These are phyloP conservation scores for Globisporangium nodosum DNA, from an alignment of 352 stramenopile genomes.

Conservation along the genomic window DNA sequence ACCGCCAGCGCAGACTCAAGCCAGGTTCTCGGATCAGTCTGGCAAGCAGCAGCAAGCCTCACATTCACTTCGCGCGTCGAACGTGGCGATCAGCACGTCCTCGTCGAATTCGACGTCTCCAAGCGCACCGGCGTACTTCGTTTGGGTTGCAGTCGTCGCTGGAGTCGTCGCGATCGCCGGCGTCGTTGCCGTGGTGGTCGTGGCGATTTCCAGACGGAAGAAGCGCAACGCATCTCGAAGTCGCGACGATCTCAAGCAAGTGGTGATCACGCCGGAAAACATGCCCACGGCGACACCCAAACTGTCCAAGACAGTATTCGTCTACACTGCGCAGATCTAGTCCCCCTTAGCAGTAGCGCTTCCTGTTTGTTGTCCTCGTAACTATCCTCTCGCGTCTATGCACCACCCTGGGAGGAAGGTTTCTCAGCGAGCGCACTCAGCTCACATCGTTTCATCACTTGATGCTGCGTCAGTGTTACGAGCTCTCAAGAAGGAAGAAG, in stretches of 20 bases:
- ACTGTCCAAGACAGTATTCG: constrained; percentile 30
- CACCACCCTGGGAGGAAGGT: too few relatives aligned
- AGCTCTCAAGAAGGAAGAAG: too few relatives aligned
- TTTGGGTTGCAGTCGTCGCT: constrained; percentile 13
- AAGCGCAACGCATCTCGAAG: not conserved
- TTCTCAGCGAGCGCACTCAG: too few relatives aligned
- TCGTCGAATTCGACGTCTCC: constrained; percentile 15
- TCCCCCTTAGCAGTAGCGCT: too few relatives aligned
- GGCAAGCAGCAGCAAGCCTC: not conserved
- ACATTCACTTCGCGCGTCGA: not conserved
- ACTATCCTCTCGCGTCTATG: too few relatives aligned
- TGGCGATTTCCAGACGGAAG: constrained; percentile 9
- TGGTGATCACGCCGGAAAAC: constrained; percentile 39
- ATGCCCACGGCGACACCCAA: constrained; percentile 16
- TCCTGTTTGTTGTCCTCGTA: too few relatives aligned
- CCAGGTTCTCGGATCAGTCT: not conserved
- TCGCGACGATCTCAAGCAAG: constrained; percentile 22
- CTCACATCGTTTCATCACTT: too few relatives aligned
- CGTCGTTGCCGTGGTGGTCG: constrained; percentile 1
- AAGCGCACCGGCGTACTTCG: not conserved
- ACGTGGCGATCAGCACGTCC: not conserved
- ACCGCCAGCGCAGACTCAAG: not conserved
- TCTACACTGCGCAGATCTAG: constrained; percentile 51
- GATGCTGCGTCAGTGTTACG: too few relatives aligned
- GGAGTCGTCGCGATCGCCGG: constrained; percentile 10